Evolutionary conservation across 2,329 filamentous ascomycete genomes (phyloP).

Genomic region (Lachnellula hyalina): DNA sequence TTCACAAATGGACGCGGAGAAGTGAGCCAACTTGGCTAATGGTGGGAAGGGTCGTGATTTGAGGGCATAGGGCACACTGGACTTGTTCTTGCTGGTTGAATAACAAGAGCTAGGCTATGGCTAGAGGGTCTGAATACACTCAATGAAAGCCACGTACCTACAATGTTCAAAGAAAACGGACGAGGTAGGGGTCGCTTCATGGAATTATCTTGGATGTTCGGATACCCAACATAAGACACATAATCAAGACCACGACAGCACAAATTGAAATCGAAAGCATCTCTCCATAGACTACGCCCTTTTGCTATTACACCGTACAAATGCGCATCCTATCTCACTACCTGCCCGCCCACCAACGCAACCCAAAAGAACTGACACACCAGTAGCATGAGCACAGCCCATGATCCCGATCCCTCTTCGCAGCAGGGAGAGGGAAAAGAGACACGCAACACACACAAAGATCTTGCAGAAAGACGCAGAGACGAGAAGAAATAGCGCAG

Average conservation of each 20-base stretch:
- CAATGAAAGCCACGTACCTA: background rate
- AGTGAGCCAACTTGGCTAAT: no score
- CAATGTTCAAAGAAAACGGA: background rate
- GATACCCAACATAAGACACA: background rate
- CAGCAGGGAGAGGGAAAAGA: constrained; percentile 23
- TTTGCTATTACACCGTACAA: constrained; percentile 36
- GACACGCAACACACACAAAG: constrained; percentile 26
- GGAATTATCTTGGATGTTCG: background rate
- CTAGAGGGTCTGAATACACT: no score
- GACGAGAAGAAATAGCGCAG: constrained; percentile 30
- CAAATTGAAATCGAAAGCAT: constrained; percentile 22
- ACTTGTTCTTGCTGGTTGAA: no score
- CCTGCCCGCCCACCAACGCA: constrained; percentile 22
- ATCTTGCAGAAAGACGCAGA: constrained; percentile 28
- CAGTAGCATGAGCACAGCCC: constrained; percentile 22
- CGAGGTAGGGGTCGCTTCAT: background rate
- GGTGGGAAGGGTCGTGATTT: no score
- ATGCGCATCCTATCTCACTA: constrained; percentile 30
- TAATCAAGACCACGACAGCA: background rate
- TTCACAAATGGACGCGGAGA: no score
- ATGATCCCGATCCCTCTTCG: constrained; percentile 27
- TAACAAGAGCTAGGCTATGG: no score
- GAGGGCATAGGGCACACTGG: no score
- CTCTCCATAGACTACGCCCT: constrained; percentile 34
- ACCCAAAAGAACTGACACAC: constrained; percentile 24